Evolutionary conservation across 768 basidiomycete genomes (phyloP), one percentile per base, ranked within the genome.

Genomic region (Nevesoporus exiguus): DNA sequence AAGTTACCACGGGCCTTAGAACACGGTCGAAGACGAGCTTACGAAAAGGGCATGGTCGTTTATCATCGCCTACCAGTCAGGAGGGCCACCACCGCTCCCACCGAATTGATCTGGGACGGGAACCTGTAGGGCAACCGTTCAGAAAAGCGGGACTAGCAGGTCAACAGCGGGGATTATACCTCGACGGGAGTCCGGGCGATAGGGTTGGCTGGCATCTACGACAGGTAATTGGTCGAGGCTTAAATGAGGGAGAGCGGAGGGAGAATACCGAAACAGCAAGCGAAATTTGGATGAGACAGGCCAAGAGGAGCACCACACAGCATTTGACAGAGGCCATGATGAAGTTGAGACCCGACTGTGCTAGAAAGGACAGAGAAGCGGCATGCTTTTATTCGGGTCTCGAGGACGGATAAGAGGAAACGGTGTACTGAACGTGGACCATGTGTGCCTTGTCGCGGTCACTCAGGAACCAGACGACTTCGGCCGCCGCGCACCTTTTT

Each of bases 1-100:
- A 19, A n/a, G 49, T 64, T 22, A 64, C 46, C 33, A 40, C 41
- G 15, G 13, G 52, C 31, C 29, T 17, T 29, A 17, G 24, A 47
- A 52, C 24, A 48, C 17, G 9, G n/a, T 14, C 17, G 17, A 31
- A 37, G 49, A 48, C 41, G 7, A 21, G 19, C 64, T 54, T 49
- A 66, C 61, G 47, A 53, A 24, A 14, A 55, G 27, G 24, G 25
- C 21, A 37, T 45, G 41, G 11, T 39, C 30, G 11, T 39, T n/a
- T 22, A 39, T 49, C 47, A 46, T 24, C 8, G 33, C 45, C 55
- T 59, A 68, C 69, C 69, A 70, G 63, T 72, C 71, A 9, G 69
- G 58, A 41, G 54, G 43, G 15, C 52, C 47, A 3, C 45, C 37
- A 8, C 57, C 63, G 1, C 48, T n/a, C 2, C 58, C 65, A 19